Evolutionary conservation across 331 rosid genomes (phyloP).

Genomic region (Arachis monticola): DNA sequence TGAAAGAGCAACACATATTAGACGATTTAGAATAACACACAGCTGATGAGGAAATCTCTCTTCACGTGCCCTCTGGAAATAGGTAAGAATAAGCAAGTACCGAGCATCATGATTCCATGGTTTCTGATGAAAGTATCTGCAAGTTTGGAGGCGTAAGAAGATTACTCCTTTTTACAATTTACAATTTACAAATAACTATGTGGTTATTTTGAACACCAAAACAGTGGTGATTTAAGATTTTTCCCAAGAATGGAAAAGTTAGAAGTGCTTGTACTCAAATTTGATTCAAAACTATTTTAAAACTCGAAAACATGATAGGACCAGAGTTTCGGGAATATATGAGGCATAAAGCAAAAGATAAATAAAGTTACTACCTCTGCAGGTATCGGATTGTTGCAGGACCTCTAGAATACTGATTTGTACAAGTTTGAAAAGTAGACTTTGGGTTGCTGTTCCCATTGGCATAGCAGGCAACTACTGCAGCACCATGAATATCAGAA

Average conservation of each 20-base stretch:
- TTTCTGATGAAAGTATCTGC: constrained; percentile 80
- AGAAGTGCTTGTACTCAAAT: constrained; percentile 15
- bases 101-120: constrained; percentile 83
- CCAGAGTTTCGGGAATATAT: constrained; percentile 5
- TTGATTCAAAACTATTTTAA: constrained; percentile 15
- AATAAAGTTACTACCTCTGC: constrained; percentile 63
- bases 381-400: constrained; percentile 58
- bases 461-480: constrained; percentile 83
- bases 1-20: constrained; percentile 65
- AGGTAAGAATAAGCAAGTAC: constrained; percentile 84
- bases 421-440: constrained; percentile 79
- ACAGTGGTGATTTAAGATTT: not conserved
- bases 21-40: constrained; percentile 63
- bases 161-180: constrained; percentile 24
- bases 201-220: constrained; percentile 13
- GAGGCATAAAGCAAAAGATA: constrained; percentile 7
- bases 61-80: constrained; percentile 87
- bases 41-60: constrained; percentile 84
- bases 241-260: constrained; percentile 9
- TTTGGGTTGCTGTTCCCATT: constrained; percentile 57
- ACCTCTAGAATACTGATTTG: constrained; percentile 57
- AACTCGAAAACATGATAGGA: not conserved
- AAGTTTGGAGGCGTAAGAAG: constrained; percentile 35
- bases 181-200: not conserved
- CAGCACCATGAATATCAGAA: constrained; percentile 78